These are phyloP conservation scores for Scleroderma citrinum DNA, from an alignment of 768 basidiomycete species.

Conservation along the genomic window DNA sequence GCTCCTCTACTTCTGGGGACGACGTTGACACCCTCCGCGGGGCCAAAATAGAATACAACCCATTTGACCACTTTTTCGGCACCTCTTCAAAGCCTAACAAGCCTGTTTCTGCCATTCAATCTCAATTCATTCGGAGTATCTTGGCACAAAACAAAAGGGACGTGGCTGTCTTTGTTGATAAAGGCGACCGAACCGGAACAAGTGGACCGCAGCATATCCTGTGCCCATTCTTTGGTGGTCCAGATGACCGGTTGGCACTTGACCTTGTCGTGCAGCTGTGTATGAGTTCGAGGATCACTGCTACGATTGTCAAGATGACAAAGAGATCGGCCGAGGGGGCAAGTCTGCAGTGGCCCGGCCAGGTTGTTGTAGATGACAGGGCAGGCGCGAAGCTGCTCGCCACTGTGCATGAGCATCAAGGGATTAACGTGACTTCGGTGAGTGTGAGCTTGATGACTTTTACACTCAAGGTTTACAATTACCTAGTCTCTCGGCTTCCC, in stretches of 20 bases:
- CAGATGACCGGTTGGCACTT: constrained; percentile 86
- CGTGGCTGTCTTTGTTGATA: constrained; percentile 83
- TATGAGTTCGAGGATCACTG: constrained; percentile 51
- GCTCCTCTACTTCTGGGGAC: constrained; percentile 20
- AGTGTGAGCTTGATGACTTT: constrained; percentile 4
- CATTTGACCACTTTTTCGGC: constrained; percentile 78
- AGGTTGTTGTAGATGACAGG: constrained; percentile 56
- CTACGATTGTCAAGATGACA: constrained; percentile 64
- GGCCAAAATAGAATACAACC: constrained; percentile 38
- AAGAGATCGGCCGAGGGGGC: constrained; percentile 37
- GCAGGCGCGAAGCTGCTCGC: constrained; percentile 31
- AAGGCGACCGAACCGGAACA: constrained; percentile 33
- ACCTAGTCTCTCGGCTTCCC: constrained; percentile 44
- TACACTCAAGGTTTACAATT: constrained; percentile 1
- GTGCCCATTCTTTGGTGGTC: constrained; percentile 90
- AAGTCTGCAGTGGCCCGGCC: constrained; percentile 46
- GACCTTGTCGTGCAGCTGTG: constrained; percentile 78
- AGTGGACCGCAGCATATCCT: constrained; percentile 55
- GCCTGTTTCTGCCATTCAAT: constrained; percentile 54
- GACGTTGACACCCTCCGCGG: constrained; percentile 22
- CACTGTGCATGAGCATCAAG: constrained; percentile 16
- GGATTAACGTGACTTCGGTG: constrained; percentile 13
- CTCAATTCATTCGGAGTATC: constrained; percentile 80
- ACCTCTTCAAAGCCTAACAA: constrained; percentile 41
- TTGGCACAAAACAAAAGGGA: constrained; percentile 69